Conservation (phyloP, 2,329 filamentous ascomycete genomes). For the Colletotrichum costaricense region DNA sequence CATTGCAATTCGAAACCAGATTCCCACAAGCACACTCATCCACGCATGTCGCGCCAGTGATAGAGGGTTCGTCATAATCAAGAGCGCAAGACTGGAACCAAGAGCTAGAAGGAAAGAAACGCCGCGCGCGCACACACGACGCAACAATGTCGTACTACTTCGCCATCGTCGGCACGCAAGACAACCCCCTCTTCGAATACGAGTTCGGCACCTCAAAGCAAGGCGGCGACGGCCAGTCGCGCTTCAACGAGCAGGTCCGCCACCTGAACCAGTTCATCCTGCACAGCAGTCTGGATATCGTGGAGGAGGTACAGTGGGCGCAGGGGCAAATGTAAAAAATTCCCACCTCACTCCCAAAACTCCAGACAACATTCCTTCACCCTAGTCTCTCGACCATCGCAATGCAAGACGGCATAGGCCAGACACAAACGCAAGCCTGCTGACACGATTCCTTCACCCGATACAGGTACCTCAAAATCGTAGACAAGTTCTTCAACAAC, state of each 20-base stretch:
- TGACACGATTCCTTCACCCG: background rate
- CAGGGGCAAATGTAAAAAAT: slow-evolving; percentile 79
- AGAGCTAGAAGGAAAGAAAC: background rate
- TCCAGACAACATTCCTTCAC: no score
- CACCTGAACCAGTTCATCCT: slow-evolving; percentile 98
- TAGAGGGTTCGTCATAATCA: no score
- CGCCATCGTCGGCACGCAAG: slow-evolving; percentile 92
- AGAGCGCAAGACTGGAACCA: background rate
- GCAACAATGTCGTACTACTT: slow-evolving; percentile 95
- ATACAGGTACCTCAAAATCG: slow-evolving; percentile 89
- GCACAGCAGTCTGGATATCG: slow-evolving; percentile 92
- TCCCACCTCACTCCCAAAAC: background rate
- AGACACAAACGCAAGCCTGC: no score
- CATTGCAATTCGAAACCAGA: background rate
- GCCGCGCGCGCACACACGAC: slow-evolving; percentile 35
- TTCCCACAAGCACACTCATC: no score
- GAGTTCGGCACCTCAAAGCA: slow-evolving; percentile 98
- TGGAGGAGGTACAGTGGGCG: slow-evolving; percentile 96
- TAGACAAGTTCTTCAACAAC: slow-evolving; percentile 97
- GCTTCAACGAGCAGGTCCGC: slow-evolving; percentile 87
- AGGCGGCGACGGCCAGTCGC: slow-evolving; percentile 90
- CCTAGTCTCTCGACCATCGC: no score
- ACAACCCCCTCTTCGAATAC: slow-evolving; percentile 96
- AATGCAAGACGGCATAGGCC: background rate
- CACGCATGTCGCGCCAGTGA: background rate